Evolutionary conservation across 2,329 filamentous ascomycete species (phyloP).

Genomic region (Hymenoscyphus albidus): DNA sequence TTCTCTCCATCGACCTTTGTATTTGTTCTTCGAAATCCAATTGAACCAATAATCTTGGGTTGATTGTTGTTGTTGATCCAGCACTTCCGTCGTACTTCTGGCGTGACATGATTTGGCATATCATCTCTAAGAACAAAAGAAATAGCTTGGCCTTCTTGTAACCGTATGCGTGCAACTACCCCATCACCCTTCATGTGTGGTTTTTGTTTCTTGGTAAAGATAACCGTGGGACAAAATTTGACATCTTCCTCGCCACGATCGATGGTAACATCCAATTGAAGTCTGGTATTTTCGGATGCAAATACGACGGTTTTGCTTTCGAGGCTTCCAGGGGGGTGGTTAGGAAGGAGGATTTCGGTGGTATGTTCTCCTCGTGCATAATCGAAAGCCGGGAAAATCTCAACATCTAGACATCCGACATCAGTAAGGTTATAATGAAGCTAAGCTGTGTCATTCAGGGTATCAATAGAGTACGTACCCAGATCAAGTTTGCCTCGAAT

Average conservation of each 20-base stretch:
- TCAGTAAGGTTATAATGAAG: background rate
- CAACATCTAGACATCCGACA: conserved; percentile 47
- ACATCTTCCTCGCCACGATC: conserved; percentile 52
- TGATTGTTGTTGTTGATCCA: conserved; percentile 62
- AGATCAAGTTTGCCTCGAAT: conserved; percentile 63
- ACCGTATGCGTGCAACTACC: conserved; percentile 54
- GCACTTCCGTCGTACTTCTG: conserved; percentile 51
- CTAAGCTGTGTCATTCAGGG: too few relatives aligned
- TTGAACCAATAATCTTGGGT: conserved; percentile 70
- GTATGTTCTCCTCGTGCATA: conserved; percentile 63
- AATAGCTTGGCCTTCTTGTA: conserved; percentile 64
- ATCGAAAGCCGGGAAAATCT: conserved; percentile 69
- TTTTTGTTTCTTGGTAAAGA: conserved; percentile 51
- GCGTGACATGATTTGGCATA: conserved; percentile 52
- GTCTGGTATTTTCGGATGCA: conserved; percentile 51
- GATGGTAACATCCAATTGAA: conserved; percentile 66
- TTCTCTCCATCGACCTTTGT: conserved; percentile 69
- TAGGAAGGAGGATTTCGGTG: conserved; percentile 50
- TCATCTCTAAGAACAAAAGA: conserved; percentile 67
- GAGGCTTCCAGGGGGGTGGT: conserved; percentile 38
- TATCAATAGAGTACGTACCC: conserved; percentile 37
- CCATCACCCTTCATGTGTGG: conserved; percentile 57
- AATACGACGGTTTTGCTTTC: conserved; percentile 62
- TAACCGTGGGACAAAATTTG: conserved; percentile 48
- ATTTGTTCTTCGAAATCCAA: conserved; percentile 68